A percentile compares a stretch with the other conserved stretches of the same genome.
Evolutionary conservation across 176 grass and related monocot species (phyloP).

Genomic region (Metroxylon sagu): DNA sequence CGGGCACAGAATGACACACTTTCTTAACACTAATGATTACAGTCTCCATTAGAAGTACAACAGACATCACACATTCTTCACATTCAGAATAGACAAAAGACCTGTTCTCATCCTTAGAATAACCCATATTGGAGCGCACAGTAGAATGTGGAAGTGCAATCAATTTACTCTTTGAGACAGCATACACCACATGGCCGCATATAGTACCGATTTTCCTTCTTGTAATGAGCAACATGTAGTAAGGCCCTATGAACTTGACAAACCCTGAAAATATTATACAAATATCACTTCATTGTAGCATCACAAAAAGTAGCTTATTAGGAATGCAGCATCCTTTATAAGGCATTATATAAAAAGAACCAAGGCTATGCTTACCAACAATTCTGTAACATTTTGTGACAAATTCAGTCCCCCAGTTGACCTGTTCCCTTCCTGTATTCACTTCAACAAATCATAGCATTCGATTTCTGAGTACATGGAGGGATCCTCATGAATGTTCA

Average conservation of each 20-base stretch:
- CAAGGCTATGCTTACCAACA: slow-evolving; percentile 35
- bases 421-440: slow-evolving; percentile 75
- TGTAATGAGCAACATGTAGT: slow-evolving; percentile 96
- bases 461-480: slow-evolving; percentile 56
- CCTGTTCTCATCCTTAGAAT: slow-evolving; percentile 99
- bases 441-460: slow-evolving; percentile 59
- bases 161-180: slow-evolving; percentile 68
- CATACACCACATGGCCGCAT: slow-evolving; percentile 74
- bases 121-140: slow-evolving; percentile 64
- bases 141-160: slow-evolving; percentile 71
- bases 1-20: slow-evolving; percentile 15
- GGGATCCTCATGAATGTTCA: slow-evolving; percentile 61
- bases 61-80: slow-evolving; percentile 51
- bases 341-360: no score
- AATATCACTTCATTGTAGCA: no score
- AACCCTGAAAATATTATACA: slow-evolving; percentile 46
- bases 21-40: slow-evolving; percentile 29
- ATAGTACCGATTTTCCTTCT: slow-evolving; percentile 82
- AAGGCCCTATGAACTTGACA: slow-evolving; percentile 86
- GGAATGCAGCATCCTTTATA: no score
- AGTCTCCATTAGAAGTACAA: slow-evolving; percentile 48
- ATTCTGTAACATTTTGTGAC: slow-evolving; percentile 93
- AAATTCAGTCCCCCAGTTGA: slow-evolving; percentile 71
- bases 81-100: slow-evolving; percentile 70
- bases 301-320: no score